A percentile compares a stretch with the other conserved stretches of the same genome.
phyloP scores from a whole-genome alignment of 768 basidiomycete genomes.

The Boletus subcaerulescens region DNA sequence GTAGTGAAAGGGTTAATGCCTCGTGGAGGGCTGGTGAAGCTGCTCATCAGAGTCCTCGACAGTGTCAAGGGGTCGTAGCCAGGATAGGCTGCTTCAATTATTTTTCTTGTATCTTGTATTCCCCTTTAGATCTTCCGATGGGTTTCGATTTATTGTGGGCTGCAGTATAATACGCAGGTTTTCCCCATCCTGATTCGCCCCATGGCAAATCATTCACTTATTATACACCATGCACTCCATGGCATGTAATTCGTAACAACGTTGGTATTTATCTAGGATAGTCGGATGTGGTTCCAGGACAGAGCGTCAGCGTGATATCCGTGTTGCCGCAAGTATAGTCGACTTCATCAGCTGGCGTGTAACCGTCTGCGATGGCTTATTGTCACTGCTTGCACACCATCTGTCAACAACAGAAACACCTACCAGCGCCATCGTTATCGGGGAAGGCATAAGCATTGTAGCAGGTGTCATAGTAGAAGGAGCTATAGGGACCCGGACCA shows the following conservation, averaged over 20 bases:
- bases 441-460: conserved; percentile 32
- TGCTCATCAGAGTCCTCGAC: conserved; percentile 20
- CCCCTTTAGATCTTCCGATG: neutral
- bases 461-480: conserved; percentile 28
- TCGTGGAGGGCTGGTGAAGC: conserved; percentile 23
- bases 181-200: neutral
- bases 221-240: neutral
- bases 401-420: neutral
- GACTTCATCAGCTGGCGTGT: conserved; percentile 27
- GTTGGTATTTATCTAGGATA: neutral
- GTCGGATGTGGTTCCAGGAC: conserved; percentile 16
- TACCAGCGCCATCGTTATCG: conserved; percentile 31
- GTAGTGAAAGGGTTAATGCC: conserved; percentile 19
- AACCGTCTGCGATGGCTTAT: conserved; percentile 15
- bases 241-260: neutral
- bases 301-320: conserved; percentile 21
- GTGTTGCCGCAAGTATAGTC: conserved; percentile 23
- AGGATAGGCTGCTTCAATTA: neutral
- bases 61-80: conserved; percentile 8
- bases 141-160: neutral
- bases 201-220: neutral
- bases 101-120: neutral
- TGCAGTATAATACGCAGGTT: neutral
- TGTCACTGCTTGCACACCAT: neutral
- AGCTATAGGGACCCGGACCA: conserved; percentile 29